A percentile compares a stretch with the other conserved stretches of the same genome.
Evolutionary conservation across 139 green algal species (phyloP).

Genomic region (Choricystis sp.): DNA sequence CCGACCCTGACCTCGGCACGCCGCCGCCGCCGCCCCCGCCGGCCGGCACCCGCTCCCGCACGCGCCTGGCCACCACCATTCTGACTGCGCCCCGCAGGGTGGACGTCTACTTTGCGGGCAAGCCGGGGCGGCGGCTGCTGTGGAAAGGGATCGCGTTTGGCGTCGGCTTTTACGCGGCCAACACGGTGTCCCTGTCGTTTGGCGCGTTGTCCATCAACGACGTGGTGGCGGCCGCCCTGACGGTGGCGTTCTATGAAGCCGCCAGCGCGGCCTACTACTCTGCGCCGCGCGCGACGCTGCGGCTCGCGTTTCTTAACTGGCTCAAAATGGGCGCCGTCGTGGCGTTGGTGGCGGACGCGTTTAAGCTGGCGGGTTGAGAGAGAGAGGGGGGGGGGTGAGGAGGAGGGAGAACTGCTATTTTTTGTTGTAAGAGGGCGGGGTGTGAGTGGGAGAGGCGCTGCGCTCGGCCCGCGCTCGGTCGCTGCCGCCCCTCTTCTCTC

Average conservation of each 20-base stretch:
- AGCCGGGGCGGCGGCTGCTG: slow-evolving; percentile 3
- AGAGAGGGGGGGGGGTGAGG: neutral
- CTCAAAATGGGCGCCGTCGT: slow-evolving; percentile 44
- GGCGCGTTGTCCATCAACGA: slow-evolving; percentile 51
- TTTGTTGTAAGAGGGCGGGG: too few species aligned
- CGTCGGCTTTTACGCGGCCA: slow-evolving; percentile 28
- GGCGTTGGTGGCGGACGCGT: slow-evolving; percentile 35
- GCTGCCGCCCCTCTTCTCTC: too few species aligned
- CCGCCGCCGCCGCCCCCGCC: too few species aligned
- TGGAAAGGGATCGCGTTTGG: slow-evolving; percentile 19
- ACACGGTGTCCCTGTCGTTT: slow-evolving; percentile 43
- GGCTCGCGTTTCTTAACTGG: slow-evolving; percentile 29
- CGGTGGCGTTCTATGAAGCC: slow-evolving; percentile 32
- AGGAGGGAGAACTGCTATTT: too few species aligned
- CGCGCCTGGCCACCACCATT: slow-evolving; percentile 1
- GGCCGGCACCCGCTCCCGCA: neutral
- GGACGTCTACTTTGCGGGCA: slow-evolving; percentile 19
- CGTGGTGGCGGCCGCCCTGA: slow-evolving; percentile 40
- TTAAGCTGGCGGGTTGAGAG: slow-evolving; percentile 36
- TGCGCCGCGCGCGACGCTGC: slow-evolving; percentile 3
- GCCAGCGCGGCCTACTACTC: slow-evolving; percentile 23
- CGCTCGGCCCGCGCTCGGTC: too few species aligned
- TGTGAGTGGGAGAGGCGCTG: too few species aligned
- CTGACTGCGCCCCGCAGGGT: slow-evolving; percentile 13
- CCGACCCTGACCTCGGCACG: neutral